Percentiles rank a stretch among this genome's conserved stretches.
phyloP scores from a whole-genome alignment of 805 yeast genomes.

The Ogataea ramenticola region DNA sequence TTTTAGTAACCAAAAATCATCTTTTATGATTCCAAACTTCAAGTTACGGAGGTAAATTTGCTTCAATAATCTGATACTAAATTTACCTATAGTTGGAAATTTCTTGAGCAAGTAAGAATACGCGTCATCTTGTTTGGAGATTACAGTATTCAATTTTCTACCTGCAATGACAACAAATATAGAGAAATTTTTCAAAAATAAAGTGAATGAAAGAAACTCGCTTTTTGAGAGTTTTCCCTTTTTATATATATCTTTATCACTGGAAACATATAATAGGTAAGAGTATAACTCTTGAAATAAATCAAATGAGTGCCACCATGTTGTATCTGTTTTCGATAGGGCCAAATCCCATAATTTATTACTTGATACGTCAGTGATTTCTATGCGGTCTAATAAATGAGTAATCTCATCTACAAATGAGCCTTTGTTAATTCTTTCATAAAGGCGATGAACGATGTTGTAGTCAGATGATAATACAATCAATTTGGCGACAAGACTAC shows the following conservation, averaged over 20 bases:
- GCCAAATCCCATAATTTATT: constrained; percentile 11
- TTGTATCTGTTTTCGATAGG: constrained; percentile 8
- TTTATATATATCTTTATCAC: constrained; percentile 51
- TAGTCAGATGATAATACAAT: constrained; percentile 17
- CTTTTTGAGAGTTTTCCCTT: constrained; percentile 32
- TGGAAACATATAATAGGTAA: constrained; percentile 59
- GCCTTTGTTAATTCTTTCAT: constrained; percentile 11
- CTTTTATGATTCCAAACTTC: constrained; percentile 45
- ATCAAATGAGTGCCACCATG: constrained; percentile 32
- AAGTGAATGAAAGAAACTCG: constrained; percentile 33
- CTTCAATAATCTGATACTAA: constrained; percentile 47
- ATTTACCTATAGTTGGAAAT: constrained; percentile 13
- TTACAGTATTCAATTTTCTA: constrained; percentile 5
- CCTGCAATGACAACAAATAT: constrained; percentile 28
- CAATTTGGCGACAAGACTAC: constrained; percentile 14
- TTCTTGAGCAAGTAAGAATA: background rate
- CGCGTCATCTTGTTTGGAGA: constrained; percentile 2
- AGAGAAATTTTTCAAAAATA: constrained; percentile 43
- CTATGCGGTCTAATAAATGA: constrained; percentile 10
- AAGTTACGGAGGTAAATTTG: constrained; percentile 62
- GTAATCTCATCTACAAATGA: constrained; percentile 13
- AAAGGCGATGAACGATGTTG: constrained; percentile 14
- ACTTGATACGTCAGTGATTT: constrained; percentile 5
- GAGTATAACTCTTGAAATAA: constrained; percentile 57
- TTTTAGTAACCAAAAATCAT: constrained; percentile 46